Evolutionary conservation across 164 flowering plant genomes (phyloP), one percentile per base, ranked within the genome.

Genomic region (Amborella trichopoda): DNA sequence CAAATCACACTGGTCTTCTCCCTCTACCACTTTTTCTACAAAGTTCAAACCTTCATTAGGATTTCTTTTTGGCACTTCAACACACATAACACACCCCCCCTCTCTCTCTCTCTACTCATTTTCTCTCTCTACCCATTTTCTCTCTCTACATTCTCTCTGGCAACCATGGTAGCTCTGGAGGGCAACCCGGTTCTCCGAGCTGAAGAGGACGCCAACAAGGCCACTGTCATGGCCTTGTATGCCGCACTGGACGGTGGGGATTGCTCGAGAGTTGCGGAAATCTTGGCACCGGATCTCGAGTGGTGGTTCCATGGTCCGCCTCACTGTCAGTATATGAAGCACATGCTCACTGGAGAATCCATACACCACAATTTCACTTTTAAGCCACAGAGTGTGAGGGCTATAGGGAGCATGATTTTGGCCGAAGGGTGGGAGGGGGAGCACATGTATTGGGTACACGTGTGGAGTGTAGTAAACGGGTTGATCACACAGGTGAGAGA

Each of bases 221-320:
- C 59, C 10, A 52, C 53, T 0, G 76, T 78, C 3, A 52, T 51
- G 19, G 28, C 33, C 12, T 75, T 85, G 2, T 85, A 85, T 74
- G 45, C 46, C 28, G 75, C 78, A 2, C 28, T 85, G 43, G 47
- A 62, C 1, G 4, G 26, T 0, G 76, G 77, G 0, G 64, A 75
- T 26, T 48, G 53, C 0, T 44, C 30, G 14, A 65, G 42, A 0
- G 73, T 71, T n/a, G 53, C 73, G 2, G 33, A 56, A 0, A 56
- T 72, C 4, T 43, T 85, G 2, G 76, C 78, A 1, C 36, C 40
- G 6, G 91, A 85, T 59, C 65, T 82, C 0, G 95, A 85, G 30
- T 85, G 83, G 80, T 82, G 95, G 95, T 85, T 85, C 62, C 93
- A 86, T 40, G 95, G 95, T 2, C 95, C 95, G 0, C 93, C 80